phyloP scores from a whole-genome alignment of 2,329 filamentous ascomycete species.

The Emergomyces orientalis region DNA sequence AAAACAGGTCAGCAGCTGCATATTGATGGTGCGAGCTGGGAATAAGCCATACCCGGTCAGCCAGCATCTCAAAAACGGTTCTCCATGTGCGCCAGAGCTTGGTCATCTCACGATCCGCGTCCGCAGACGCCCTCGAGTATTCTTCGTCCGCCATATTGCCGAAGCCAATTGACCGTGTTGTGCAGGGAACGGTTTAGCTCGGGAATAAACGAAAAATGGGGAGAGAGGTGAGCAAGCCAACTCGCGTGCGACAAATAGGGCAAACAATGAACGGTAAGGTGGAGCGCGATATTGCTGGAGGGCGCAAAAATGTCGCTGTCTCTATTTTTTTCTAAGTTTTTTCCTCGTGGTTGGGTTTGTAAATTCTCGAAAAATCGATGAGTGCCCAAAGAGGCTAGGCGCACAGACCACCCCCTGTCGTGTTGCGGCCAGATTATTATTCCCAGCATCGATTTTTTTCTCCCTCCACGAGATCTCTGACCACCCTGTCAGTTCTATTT shows the following conservation, averaged over 20 bases:
- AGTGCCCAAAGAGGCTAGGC: constrained; percentile 12
- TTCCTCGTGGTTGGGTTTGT: not conserved
- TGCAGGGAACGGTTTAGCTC: not conserved
- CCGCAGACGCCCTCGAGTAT: constrained; percentile 27
- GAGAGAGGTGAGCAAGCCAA: not conserved
- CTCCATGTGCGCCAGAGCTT: constrained; percentile 89
- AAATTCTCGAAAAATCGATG: constrained; percentile 25
- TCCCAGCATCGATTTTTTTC: constrained; percentile 13
- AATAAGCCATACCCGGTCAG: constrained; percentile 61
- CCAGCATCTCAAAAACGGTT: constrained; percentile 91
- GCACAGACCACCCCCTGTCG: constrained; percentile 21
- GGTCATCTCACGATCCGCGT: constrained; percentile 39
- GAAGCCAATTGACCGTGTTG: constrained; percentile 10
- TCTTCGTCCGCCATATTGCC: constrained; percentile 32
- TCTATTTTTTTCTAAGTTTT: not conserved
- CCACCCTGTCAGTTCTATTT: not conserved
- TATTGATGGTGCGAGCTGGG: constrained; percentile 8
- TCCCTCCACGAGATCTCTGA: not conserved
- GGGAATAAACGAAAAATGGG: not conserved
- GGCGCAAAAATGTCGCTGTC: not conserved
- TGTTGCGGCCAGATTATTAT: constrained; percentile 13
- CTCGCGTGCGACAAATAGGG: not conserved
- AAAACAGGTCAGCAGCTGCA: constrained; percentile 8
- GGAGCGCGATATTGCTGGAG: not conserved
- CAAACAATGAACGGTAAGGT: not conserved